Percentiles rank a stretch among this genome's conserved stretches.
These are phyloP conservation scores for Tolypocladium cylindrosporum DNA, from an alignment of 2,329 filamentous ascomycete genomes.

Conservation along the genomic window DNA sequence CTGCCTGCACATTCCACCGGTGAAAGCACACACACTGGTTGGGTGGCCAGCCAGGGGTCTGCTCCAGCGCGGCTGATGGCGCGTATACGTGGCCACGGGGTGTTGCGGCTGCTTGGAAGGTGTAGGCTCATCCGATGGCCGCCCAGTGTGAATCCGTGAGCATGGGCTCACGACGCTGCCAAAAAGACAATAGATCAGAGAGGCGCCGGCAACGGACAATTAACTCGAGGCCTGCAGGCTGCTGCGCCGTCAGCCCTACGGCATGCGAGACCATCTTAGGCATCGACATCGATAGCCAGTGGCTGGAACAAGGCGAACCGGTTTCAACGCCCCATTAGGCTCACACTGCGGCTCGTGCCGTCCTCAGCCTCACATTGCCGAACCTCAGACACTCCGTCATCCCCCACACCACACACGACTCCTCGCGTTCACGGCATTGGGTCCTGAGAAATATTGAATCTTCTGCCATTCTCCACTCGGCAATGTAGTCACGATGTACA, in stretches of 20 bases:
- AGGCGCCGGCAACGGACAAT: too few species aligned
- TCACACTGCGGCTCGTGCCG: neutral
- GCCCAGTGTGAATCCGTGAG: too few species aligned
- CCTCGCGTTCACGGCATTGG: neutral
- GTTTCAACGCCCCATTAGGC: neutral
- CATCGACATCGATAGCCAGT: neutral
- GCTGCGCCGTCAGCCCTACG: neutral
- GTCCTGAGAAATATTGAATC: neutral
- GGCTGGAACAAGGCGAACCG: neutral
- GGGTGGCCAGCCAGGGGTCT: neutral
- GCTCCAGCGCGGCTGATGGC: too few species aligned
- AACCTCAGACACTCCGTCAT: too few species aligned
- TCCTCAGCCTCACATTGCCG: neutral
- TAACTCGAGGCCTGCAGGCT: neutral
- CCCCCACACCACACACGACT: neutral
- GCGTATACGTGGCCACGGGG: neutral
- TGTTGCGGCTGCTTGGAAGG: too few species aligned
- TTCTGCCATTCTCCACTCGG: conserved; percentile 16
- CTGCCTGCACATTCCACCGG: neutral
- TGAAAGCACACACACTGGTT: neutral
- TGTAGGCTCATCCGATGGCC: too few species aligned
- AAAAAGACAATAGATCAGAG: too few species aligned
- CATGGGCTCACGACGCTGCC: too few species aligned
- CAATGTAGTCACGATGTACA: conserved; percentile 18
- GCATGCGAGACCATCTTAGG: neutral